A percentile compares a stretch with the other conserved stretches of the same genome.
Evolutionary conservation across 352 stramenopile species (phyloP).

Genomic region (Peronospora belbahrii): DNA sequence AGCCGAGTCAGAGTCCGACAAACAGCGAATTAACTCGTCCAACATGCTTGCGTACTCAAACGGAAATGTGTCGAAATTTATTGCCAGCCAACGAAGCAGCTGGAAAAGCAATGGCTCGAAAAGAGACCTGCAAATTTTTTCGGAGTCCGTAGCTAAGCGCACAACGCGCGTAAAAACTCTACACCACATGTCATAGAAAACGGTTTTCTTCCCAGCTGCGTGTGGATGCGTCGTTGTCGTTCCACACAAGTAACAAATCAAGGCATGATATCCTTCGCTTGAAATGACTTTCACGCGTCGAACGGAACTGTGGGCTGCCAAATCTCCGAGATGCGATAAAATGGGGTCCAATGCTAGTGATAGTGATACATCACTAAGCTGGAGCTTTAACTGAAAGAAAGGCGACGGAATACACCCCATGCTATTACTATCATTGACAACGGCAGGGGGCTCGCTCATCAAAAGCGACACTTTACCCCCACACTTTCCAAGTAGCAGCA

Average conservation of each 20-base stretch:
- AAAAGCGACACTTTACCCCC: slow-evolving; percentile 38
- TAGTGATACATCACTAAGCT: slow-evolving; percentile 34
- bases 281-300: slow-evolving; percentile 51
- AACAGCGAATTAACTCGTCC: slow-evolving; percentile 43
- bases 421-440: slow-evolving; percentile 3
- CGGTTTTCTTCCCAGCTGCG: slow-evolving; percentile 46
- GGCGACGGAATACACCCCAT: slow-evolving; percentile 19
- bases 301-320: slow-evolving; percentile 47
- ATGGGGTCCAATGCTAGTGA: slow-evolving; percentile 41
- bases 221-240: slow-evolving; percentile 63
- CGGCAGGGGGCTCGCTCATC: slow-evolving; percentile 30
- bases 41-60: slow-evolving; percentile 63
- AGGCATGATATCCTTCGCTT: slow-evolving; percentile 60
- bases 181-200: slow-evolving; percentile 55
- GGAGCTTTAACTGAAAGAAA: slow-evolving; percentile 36
- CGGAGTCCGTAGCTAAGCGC: slow-evolving; percentile 48
- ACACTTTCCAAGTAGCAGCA: slow-evolving; percentile 49
- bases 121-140: slow-evolving; percentile 61
- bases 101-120: slow-evolving; percentile 75
- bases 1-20: slow-evolving; percentile 43
- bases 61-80: slow-evolving; percentile 43
- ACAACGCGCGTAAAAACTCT: slow-evolving; percentile 44
- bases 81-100: slow-evolving; percentile 58
- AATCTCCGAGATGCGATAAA: slow-evolving; percentile 39
- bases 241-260: slow-evolving; percentile 63